phyloP scores from a whole-genome alignment of 2,329 filamentous ascomycete genomes.

The Endocalyx cinctus region DNA sequence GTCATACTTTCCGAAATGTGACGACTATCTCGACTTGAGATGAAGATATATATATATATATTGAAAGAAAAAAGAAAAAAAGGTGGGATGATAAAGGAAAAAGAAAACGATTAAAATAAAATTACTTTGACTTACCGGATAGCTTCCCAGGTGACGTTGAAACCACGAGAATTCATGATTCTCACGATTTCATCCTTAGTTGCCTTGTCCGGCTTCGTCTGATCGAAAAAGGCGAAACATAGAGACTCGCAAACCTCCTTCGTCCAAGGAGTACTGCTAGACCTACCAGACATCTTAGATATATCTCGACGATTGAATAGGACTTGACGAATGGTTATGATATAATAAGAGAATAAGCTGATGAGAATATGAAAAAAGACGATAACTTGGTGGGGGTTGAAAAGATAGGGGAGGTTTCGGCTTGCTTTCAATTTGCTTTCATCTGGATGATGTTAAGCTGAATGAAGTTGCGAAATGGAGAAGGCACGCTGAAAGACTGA shows the following conservation, averaged over 20 bases:
- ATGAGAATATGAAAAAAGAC: no score
- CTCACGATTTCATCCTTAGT: neutral
- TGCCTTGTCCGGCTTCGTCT: neutral
- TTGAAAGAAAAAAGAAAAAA: neutral
- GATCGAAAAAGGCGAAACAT: neutral
- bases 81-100: conserved; percentile 1
- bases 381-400: no score
- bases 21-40: neutral
- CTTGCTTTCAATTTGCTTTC: no score
- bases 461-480: no score
- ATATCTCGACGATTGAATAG: neutral
- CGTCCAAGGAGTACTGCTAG: neutral
- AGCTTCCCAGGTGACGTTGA: conserved; percentile 38
- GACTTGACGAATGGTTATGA: neutral
- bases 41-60: no score
- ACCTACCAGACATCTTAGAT: neutral
- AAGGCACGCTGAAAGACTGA: no score
- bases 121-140: conserved; percentile 34
- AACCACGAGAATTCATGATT: conserved; percentile 24
- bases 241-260: neutral
- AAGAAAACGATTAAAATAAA: conserved; percentile 5
- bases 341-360: neutral
- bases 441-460: no score
- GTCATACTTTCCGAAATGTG: no score
- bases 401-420: no score